Base-by-base conservation (phyloP, 1,139 yeast species). In the Saccharomyces hybrid region DNA sequence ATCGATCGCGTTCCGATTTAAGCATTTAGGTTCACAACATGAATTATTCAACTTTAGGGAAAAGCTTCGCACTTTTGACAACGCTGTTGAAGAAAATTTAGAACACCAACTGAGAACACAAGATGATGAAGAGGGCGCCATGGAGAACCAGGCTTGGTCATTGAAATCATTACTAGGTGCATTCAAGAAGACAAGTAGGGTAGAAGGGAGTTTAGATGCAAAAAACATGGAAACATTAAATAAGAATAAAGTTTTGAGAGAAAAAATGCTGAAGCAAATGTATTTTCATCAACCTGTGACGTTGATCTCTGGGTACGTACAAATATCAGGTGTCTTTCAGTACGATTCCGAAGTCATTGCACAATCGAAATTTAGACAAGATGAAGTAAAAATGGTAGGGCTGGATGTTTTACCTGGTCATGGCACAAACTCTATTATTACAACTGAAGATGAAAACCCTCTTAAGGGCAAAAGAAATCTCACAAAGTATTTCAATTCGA, bases 221-320 rank as follows among this genome's bases (percentile, higher is more conserved):
- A 28, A 44, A 5, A 46, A 20, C n/a, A 46, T 42, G 27, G 46
- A 48, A 16, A 32, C 20, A 14, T 14, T 41, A 11, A 13, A 44
- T 25, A 30, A n/a, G 4, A 73, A 72, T 31, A 70, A 70, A 28
- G 51, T 53, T 32, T 58, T 69, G 46, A 69, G 68, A 49, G 67
- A 63, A 7, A 64, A 61, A 27, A 41, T 60, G 13, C 59, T 60
- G 8, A 59, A 59, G 32, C 63, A 52, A 55, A 56, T 61, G 49
- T 57, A 59, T 49, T 67, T 57, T 38, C 69, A 64, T 53, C 59
- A 63, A 41, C 69, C 72, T 0, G 64, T 67, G 26, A 62, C 66
- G 1, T 65, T 87, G 20, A 76, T 83, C 53, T 78, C 88, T 61
- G 96, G 96, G 0, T 85, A 84, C 66, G 75, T 84, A 3, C 97